phyloP scores from a whole-genome alignment of 140 eudicot genomes.

The Flaveria floridana region DNA sequence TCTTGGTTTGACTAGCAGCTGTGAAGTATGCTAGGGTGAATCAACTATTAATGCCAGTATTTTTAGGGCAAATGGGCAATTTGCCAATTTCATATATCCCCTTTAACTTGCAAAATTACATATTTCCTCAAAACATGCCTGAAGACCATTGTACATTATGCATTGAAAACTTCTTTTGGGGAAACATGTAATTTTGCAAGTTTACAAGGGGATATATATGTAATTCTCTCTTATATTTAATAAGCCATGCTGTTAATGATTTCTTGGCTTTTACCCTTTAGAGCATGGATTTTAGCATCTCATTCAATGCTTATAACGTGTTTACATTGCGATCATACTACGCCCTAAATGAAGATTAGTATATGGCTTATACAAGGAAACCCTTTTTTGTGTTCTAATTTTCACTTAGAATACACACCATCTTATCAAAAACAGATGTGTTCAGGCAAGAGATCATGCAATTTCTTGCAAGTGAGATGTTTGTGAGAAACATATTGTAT shows the following conservation, averaged over 20 bases:
- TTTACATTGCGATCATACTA: not conserved
- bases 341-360: no score
- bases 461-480: not conserved
- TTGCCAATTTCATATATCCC: no score
- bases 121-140: no score
- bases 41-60: no score
- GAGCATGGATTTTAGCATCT: not conserved
- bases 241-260: not conserved
- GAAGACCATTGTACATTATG: no score
- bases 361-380: not conserved
- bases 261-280: constrained; percentile 9
- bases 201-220: no score
- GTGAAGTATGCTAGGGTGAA: not conserved
- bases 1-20: constrained; percentile 12
- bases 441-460: not conserved
- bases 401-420: not conserved
- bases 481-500: not conserved
- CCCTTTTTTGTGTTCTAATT: not conserved
- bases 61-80: no score
- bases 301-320: not conserved
- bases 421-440: not conserved
- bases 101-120: no score
- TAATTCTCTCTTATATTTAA: no score
- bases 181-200: no score
- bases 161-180: no score